Percentiles rank a stretch among this genome's conserved stretches.
Conservation (phyloP, 805 yeast genomes). For the Lipomyces spencermartinsiae region DNA sequence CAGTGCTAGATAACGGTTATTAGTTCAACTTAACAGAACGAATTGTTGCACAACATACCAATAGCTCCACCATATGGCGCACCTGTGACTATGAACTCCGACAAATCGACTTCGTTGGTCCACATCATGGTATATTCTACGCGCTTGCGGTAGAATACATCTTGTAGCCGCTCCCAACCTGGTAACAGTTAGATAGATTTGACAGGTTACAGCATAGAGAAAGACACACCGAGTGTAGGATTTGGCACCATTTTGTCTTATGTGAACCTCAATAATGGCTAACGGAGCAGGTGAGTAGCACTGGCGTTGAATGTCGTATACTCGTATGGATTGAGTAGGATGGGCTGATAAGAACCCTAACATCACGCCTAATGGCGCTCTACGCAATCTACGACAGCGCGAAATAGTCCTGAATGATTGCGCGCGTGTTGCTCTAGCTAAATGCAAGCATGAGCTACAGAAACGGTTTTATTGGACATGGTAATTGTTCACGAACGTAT, state of each 20-base stretch:
- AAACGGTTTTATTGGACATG: no score
- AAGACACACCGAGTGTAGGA: constrained; percentile 55
- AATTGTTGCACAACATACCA: constrained; percentile 44
- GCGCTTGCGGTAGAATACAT: constrained; percentile 64
- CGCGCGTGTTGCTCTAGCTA: no score
- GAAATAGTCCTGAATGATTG: no score
- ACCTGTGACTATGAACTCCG: constrained; percentile 55
- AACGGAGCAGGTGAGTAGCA: no score
- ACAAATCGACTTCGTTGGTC: constrained; percentile 48
- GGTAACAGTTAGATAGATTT: constrained; percentile 40
- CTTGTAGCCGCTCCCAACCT: constrained; percentile 80
- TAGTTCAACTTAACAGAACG: constrained; percentile 13
- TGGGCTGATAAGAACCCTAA: no score
- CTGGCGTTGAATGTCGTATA: no score
- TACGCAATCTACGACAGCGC: no score
- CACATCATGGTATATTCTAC: constrained; percentile 33
- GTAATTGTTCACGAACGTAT: background rate
- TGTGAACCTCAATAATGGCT: background rate
- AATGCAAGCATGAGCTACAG: no score
- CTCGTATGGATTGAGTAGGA: no score
- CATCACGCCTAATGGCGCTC: no score
- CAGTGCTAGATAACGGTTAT: constrained; percentile 33
- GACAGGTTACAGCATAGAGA: constrained; percentile 42
- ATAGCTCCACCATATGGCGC: constrained; percentile 63
- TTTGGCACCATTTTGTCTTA: constrained; percentile 54